Percentiles rank a stretch among this genome's conserved stretches.
These are phyloP conservation scores for Phytophthora aleatoria DNA, from an alignment of 352 stramenopile genomes.

Conservation along the genomic window DNA sequence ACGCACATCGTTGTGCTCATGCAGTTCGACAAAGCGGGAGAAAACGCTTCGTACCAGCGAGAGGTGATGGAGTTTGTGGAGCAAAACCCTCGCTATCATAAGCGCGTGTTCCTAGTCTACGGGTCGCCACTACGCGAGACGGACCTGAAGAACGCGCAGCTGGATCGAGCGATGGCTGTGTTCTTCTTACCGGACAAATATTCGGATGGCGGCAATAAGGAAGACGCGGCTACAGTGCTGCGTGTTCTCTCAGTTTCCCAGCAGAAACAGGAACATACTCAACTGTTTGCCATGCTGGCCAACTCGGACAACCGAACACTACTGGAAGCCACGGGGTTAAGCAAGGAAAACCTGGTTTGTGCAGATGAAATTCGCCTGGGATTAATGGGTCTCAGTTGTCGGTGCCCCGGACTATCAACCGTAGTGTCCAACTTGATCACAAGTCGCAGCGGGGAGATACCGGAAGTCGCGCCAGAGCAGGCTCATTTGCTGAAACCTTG, in stretches of 20 bases:
- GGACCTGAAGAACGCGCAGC: conserved; percentile 62
- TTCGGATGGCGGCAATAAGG: conserved; percentile 73
- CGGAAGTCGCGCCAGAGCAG: conserved; percentile 20
- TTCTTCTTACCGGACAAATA: conserved; percentile 90
- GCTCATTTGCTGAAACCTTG: conserved; percentile 44
- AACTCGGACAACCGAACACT: conserved; percentile 85
- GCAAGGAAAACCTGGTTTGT: conserved; percentile 77
- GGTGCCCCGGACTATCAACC: conserved; percentile 80
- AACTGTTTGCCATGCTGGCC: conserved; percentile 83
- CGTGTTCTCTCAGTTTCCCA: conserved; percentile 81
- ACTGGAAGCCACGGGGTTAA: conserved; percentile 75
- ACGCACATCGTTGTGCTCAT: conserved; percentile 84
- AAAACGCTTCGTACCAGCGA: conserved; percentile 55
- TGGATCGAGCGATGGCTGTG: conserved; percentile 72
- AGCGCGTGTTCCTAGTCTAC: conserved; percentile 83
- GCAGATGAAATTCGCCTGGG: conserved; percentile 80
- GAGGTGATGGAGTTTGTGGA: conserved; percentile 73
- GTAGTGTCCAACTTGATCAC: conserved; percentile 87
- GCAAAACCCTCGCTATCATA: conserved; percentile 70
- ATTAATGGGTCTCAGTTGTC: conserved; percentile 86
- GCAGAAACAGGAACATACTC: conserved; percentile 62
- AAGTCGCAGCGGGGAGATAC: conserved; percentile 60
- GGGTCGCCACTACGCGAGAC: conserved; percentile 63
- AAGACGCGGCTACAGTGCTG: conserved; percentile 83
- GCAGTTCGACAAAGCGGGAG: conserved; percentile 65